A percentile compares a stretch with the other conserved stretches of the same genome.
phyloP scores from a whole-genome alignment of 441 rosid genomes.

The Breynia disticha region DNA sequence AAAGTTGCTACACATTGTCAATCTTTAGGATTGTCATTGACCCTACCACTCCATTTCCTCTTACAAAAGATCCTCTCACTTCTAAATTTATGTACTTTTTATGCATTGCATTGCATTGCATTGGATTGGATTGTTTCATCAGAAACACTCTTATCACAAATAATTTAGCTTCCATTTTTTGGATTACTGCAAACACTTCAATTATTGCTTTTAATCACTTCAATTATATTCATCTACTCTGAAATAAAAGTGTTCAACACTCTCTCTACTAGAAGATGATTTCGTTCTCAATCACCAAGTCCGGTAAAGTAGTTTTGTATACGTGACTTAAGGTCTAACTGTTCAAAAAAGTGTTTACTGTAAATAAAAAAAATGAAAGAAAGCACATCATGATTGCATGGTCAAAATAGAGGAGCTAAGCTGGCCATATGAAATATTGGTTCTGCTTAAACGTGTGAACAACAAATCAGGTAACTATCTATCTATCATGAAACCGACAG shows the following conservation, averaged over 20 bases:
- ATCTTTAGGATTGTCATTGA: slow-evolving; percentile 2
- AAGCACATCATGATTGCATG: neutral
- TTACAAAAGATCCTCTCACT: neutral
- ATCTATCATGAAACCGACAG: neutral
- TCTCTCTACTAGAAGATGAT: too few relatives aligned
- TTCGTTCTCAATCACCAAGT: too few relatives aligned
- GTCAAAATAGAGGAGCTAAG: neutral
- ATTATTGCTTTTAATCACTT: too few relatives aligned
- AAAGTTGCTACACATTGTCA: slow-evolving; percentile 6
- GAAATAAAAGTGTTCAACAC: too few relatives aligned
- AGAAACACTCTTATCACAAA: too few relatives aligned
- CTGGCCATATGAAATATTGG: neutral
- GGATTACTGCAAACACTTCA: too few relatives aligned
- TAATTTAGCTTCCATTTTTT: too few relatives aligned
- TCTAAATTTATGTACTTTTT: neutral
- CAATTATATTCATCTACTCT: too few relatives aligned
- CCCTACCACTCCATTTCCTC: slow-evolving; percentile 14
- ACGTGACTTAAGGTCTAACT: too few relatives aligned
- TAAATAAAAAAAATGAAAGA: neutral
- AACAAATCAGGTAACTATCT: too few relatives aligned
- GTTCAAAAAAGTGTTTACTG: neutral
- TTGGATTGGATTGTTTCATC: too few relatives aligned
- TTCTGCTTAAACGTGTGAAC: neutral
- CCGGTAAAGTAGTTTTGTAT: too few relatives aligned
- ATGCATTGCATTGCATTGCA: neutral